phyloP scores from a whole-genome alignment of 1,139 yeast species.

The Saccharomyces hybrid region DNA sequence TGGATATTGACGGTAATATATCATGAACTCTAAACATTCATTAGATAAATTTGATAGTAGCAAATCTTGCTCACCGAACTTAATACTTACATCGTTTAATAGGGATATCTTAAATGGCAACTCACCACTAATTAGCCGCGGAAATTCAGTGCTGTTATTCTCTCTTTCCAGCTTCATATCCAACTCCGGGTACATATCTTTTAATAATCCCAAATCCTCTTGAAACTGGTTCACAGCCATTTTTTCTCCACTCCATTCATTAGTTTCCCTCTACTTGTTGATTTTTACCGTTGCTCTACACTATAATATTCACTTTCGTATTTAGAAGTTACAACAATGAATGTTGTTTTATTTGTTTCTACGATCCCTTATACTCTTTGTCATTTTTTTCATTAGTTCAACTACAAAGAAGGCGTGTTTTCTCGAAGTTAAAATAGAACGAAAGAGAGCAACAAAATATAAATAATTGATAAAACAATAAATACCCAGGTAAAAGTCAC shows the following conservation, averaged over 20 bases:
- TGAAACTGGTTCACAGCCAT: constrained; percentile 4
- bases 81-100: constrained; percentile 6
- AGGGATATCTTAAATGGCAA: constrained; percentile 14
- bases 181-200: constrained; percentile 46
- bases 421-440: background rate
- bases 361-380: background rate
- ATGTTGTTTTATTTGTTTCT: background rate
- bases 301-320: background rate
- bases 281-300: background rate
- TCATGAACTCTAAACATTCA: constrained; percentile 19
- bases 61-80: constrained; percentile 8
- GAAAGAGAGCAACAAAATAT: background rate
- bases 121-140: constrained; percentile 12
- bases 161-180: constrained; percentile 14
- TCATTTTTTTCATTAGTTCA: background rate
- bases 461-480: background rate
- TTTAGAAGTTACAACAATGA: background rate
- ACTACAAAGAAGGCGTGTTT: background rate
- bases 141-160: background rate
- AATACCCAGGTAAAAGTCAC: background rate
- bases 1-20: constrained; percentile 24
- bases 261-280: background rate
- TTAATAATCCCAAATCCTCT: constrained; percentile 44
- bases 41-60: constrained; percentile 13
- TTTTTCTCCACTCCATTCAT: background rate